Percentiles rank a stretch among this genome's conserved stretches.
These are phyloP conservation scores for Ceratocystis ficicola DNA, from an alignment of 2,329 filamentous ascomycete species.

Conservation along the genomic window DNA sequence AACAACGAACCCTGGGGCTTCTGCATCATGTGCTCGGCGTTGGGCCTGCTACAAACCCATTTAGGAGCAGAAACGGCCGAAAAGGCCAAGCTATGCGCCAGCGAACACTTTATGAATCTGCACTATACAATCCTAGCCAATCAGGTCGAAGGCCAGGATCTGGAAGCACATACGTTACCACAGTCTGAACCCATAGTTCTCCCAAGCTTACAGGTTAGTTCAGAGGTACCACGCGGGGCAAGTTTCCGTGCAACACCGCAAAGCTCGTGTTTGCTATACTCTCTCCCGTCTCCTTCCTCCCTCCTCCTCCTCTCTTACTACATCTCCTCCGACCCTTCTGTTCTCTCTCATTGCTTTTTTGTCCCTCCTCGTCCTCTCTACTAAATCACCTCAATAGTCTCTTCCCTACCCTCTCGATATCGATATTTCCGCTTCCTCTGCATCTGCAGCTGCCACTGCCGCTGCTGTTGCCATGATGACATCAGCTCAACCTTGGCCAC, in stretches of 20 bases:
- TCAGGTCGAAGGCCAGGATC: conserved; percentile 28
- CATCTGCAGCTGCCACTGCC: conserved; percentile 9
- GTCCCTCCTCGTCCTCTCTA: too few relatives aligned
- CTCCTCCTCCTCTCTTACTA: too few relatives aligned
- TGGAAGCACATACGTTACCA: not conserved
- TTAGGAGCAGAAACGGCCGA: conserved; percentile 45
- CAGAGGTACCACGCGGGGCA: not conserved
- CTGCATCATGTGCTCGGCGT: conserved; percentile 49
- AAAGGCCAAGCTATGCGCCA: conserved; percentile 45
- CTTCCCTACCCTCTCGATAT: conserved; percentile 20
- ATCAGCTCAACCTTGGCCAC: conserved; percentile 3
- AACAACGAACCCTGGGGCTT: conserved; percentile 55
- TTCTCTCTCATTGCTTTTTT: too few relatives aligned
- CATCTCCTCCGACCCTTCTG: too few relatives aligned
- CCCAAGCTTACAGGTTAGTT: not conserved
- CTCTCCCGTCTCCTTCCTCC: conserved; percentile 15
- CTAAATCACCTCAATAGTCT: not conserved
- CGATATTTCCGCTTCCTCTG: conserved; percentile 14
- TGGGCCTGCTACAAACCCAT: conserved; percentile 47
- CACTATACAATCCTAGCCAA: conserved; percentile 46
- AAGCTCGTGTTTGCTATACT: not conserved
- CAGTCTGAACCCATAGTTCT: conserved; percentile 1
- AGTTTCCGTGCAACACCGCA: not conserved
- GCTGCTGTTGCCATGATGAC: conserved; percentile 8
- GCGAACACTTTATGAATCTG: conserved; percentile 47